Base-by-base conservation (phyloP, 2,329 filamentous ascomycete genomes). In the Ambrosiella beaveri region DNA sequence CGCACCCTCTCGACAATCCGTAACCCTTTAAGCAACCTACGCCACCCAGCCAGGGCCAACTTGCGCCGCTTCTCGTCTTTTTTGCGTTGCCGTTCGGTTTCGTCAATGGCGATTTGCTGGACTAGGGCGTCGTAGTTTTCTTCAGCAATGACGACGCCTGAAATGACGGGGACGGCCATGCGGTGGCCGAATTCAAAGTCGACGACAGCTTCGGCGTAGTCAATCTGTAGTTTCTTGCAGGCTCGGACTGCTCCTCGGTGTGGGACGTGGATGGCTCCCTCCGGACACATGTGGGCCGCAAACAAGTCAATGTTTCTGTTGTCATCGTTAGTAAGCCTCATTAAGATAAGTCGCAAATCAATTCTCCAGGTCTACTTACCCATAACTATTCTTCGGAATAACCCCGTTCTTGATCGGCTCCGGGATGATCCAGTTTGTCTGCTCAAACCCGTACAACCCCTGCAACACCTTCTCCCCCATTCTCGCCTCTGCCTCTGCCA, bases 141-240 rank as follows among this genome's bases (percentile, higher is more conserved):
- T 62, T 82, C 79, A 0, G 91, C 88, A 1, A 96, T 79, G 0
- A 98, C 89, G 0, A 96, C 88, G 0, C 91, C 93, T 57, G 87
- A 85, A 36, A 97, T 85, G 0, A 96, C 82, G 0, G 93, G 93
- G 0, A 97, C 88, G 4, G 93, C 93, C 77, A 93, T 90, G 61
- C 93, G 85, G 64, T 93, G 85, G 0, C 91, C 91, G 67, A 97
- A 98, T 66, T 98, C 93, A 67, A 98, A 98, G 1, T 88, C 93
- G 0, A 90, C 90, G 1, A 95, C 93, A 1, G 93, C 93, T 69
- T 97, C 93, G 0, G 93, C 93, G 64, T 84, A 94, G 66, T 96
- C 89, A 41, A 97, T 85, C 3, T 81, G 81, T 0, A 98, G 74
- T 61, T 86, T 83, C 67, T 87, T 88, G 68, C 91, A 96, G 1